A percentile compares a stretch with the other conserved stretches of the same genome.
phyloP scores from a whole-genome alignment of 2,329 filamentous ascomycete species.

The Paraphoma sp. region DNA sequence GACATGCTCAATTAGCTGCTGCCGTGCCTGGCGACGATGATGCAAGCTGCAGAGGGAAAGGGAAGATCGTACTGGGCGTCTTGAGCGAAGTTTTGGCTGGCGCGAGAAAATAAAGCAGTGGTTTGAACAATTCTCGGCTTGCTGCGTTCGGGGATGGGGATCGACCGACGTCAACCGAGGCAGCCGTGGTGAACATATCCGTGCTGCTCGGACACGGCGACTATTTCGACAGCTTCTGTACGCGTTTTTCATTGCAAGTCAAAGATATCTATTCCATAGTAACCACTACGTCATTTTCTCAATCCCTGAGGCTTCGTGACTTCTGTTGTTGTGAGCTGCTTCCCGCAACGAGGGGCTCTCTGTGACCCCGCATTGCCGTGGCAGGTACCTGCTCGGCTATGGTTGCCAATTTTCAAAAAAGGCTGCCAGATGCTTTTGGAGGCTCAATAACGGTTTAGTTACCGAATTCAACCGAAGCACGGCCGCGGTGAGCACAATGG shows the following conservation, averaged over 20 bases:
- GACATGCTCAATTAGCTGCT: slow-evolving; percentile 50
- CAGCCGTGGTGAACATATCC: slow-evolving; percentile 17
- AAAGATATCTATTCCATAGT: not conserved
- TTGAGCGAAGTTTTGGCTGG: slow-evolving; percentile 26
- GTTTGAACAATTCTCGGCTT: slow-evolving; percentile 30
- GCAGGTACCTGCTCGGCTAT: not conserved
- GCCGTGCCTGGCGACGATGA: slow-evolving; percentile 39
- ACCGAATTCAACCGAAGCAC: not conserved
- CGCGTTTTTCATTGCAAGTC: not conserved
- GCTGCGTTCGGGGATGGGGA: slow-evolving; percentile 29
- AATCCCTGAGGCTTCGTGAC: not conserved
- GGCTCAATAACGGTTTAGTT: not conserved
- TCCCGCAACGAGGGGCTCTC: slow-evolving; percentile 2
- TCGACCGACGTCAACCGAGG: slow-evolving; percentile 43
- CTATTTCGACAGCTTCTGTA: not conserved
- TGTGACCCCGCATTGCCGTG: slow-evolving; percentile 16
- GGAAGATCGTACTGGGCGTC: slow-evolving; percentile 44
- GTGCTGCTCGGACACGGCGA: not conserved
- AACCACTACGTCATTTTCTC: not conserved
- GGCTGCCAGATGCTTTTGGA: not conserved
- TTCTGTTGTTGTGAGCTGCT: slow-evolving; percentile 1
- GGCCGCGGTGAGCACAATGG: too few species aligned
- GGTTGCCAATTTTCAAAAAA: not conserved
- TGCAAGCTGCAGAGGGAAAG: slow-evolving; percentile 35
- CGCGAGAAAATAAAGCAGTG: slow-evolving; percentile 26